Evolutionary conservation across 169 alveolate species (phyloP).

Genomic region (Cryptosporidium andersoni): DNA sequence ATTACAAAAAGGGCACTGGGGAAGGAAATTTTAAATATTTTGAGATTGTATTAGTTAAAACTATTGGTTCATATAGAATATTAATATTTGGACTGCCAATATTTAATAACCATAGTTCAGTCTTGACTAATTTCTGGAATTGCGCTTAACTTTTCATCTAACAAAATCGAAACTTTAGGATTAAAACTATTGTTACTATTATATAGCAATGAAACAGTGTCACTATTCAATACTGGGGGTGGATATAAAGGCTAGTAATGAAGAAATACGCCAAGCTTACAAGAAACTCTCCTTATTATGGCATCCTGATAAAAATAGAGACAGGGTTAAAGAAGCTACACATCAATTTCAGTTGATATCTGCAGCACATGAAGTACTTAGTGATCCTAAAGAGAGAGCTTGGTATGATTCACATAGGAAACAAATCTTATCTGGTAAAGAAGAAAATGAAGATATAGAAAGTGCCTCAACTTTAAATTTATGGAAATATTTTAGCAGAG

Average conservation of each 20-base stretch:
- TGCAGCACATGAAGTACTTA: conserved; percentile 75
- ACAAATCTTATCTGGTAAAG: conserved; percentile 78
- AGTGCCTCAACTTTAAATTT: conserved; percentile 75
- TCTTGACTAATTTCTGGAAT: neutral
- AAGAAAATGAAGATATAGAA: conserved; percentile 48
- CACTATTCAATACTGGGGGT: conserved; percentile 76
- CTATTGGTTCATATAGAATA: neutral
- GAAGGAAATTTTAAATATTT: too few species aligned
- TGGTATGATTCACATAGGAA: conserved; percentile 84
- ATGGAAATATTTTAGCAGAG: conserved; percentile 78
- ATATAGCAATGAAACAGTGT: conserved; percentile 73
- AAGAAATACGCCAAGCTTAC: conserved; percentile 83
- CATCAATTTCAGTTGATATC: conserved; percentile 74
- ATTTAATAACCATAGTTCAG: neutral
- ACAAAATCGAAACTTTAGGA: neutral
- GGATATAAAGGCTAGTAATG: conserved; percentile 73
- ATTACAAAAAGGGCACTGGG: too few species aligned
- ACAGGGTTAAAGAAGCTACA: conserved; percentile 76
- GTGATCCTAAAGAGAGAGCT: conserved; percentile 79
- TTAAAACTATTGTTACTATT: neutral
- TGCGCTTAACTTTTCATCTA: neutral
- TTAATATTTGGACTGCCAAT: neutral
- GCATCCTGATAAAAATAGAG: conserved; percentile 88
- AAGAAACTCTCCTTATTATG: conserved; percentile 75
- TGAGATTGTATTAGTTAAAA: neutral